Percentiles rank a stretch among this genome's conserved stretches.
Conservation (phyloP, 306 rosid species). For the Myrica gale region DNA sequence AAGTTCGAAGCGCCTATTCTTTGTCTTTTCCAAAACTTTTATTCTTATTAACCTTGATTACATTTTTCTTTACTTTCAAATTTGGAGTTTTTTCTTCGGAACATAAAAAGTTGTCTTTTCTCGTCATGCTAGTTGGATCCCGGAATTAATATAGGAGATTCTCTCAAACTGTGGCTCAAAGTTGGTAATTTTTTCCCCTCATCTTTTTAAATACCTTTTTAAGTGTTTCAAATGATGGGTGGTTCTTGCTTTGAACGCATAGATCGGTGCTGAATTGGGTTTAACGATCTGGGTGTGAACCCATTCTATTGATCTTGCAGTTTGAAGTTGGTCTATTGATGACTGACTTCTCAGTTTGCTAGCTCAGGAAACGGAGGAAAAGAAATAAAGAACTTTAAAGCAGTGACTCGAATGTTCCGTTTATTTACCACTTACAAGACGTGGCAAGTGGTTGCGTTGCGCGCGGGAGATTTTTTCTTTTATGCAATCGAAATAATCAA, state of each 20-base stretch:
- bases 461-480: not conserved
- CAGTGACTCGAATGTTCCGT: not conserved
- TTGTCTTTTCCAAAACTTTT: not conserved
- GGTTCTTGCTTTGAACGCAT: not conserved
- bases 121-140: not conserved
- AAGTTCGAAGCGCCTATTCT: slow-evolving; percentile 14
- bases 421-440: not conserved
- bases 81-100: not conserved
- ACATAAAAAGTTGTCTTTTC: not conserved
- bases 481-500: no score
- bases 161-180: not conserved
- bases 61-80: not conserved
- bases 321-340: not conserved
- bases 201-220: not conserved
- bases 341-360: not conserved
- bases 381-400: not conserved
- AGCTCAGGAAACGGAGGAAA: not conserved
- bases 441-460: not conserved
- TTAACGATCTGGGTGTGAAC: not conserved
- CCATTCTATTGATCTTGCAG: not conserved
- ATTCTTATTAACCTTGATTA: not conserved
- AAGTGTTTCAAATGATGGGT: not conserved
- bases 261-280: not conserved
- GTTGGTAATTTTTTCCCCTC: not conserved
- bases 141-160: slow-evolving; percentile 3